Base-by-base conservation (phyloP, 768 basidiomycete species). In the Rhizopogon rudus region DNA sequence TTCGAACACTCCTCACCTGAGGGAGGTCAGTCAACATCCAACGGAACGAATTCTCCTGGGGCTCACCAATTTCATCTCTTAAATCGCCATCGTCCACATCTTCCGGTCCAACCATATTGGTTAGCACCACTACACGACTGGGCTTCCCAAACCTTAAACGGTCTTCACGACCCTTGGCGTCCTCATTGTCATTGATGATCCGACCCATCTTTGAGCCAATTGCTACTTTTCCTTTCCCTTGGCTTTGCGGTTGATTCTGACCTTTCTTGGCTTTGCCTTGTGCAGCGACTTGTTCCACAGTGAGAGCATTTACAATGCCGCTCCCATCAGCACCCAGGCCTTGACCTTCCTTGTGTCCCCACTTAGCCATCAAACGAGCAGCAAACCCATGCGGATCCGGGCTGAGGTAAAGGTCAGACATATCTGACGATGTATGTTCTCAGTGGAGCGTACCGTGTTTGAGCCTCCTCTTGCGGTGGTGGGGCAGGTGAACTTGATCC, bases 341-440 rank as follows among this genome's bases (percentile, higher is more conserved):
- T 71, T 93, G 87, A 1, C 96, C 96, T 67, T 92, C 91, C 67
- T 91, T 89, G 67, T 97, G 93, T 0, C 95, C 95, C 91, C 90
- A 95, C 73, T 94, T 97, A 3, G 90, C 91, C 93, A 97, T 96
- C 61, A 96, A 67, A 35, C 90, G 86, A 12, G 86, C 86, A 33
- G 92, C 92, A 62, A 95, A 93, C 12, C 80, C 81, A 53, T 84
- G 86, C 0, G 84, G 82, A 58, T 90, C 84, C 40, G 83, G 75
- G 52, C 80, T 79, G 53, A 40, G 6, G 6, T 17, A 20, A 35
- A 20, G 17, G 37, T 54, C 44, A 54, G 46, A 49, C 14, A 16
- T 25, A 16, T 25, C 9, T 6, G 20, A 16, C 16, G 20, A 33
- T 33, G 8, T 3, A 14, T 48, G 4, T 48, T 14, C 13, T 8